Conservation (phyloP, 2,329 filamentous ascomycete species). For the Aspergillus clavatus region DNA sequence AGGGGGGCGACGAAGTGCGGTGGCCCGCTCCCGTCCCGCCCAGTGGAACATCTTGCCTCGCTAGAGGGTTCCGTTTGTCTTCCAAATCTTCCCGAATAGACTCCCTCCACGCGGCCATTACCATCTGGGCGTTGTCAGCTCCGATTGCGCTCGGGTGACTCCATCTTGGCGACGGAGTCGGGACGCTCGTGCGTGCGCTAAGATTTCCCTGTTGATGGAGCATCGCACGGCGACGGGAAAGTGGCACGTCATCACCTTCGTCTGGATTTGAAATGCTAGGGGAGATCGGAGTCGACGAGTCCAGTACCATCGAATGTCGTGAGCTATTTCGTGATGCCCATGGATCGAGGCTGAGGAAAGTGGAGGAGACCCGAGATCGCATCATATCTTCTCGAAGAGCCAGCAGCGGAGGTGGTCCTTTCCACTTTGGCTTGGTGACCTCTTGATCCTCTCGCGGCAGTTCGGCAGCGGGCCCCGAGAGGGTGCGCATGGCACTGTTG, state of each 20-base stretch:
- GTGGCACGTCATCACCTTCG: conserved; percentile 63
- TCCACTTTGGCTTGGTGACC: conserved; percentile 19
- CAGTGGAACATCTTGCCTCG: conserved; percentile 21
- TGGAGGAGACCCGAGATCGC: conserved; percentile 34
- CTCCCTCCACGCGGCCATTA: conserved; percentile 63
- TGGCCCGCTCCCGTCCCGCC: conserved; percentile 14
- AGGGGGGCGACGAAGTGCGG: conserved; percentile 49
- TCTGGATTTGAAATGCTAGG: conserved; percentile 22
- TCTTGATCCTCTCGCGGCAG: conserved; percentile 14
- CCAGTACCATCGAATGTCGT: conserved; percentile 16
- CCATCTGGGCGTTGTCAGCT: conserved; percentile 42
- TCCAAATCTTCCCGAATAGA: conserved; percentile 61
- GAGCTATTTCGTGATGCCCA: conserved; percentile 26
- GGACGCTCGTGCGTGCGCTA: conserved; percentile 48
- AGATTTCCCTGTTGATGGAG: conserved; percentile 52
- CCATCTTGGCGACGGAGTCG: conserved; percentile 12
- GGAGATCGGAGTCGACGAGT: conserved; percentile 5
- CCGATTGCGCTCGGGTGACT: conserved; percentile 9
- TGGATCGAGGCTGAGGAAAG: conserved; percentile 31
- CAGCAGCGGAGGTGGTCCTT: conserved; percentile 45
- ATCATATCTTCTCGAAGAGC: conserved; percentile 52
- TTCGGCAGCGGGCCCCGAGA: conserved; percentile 3
- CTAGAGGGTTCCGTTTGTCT: conserved; percentile 25
- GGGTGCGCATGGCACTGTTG: background rate
- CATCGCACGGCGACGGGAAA: conserved; percentile 62